These are phyloP conservation scores for Candida gigantensis DNA, from an alignment of 1,139 yeast species.

Conservation along the genomic window DNA sequence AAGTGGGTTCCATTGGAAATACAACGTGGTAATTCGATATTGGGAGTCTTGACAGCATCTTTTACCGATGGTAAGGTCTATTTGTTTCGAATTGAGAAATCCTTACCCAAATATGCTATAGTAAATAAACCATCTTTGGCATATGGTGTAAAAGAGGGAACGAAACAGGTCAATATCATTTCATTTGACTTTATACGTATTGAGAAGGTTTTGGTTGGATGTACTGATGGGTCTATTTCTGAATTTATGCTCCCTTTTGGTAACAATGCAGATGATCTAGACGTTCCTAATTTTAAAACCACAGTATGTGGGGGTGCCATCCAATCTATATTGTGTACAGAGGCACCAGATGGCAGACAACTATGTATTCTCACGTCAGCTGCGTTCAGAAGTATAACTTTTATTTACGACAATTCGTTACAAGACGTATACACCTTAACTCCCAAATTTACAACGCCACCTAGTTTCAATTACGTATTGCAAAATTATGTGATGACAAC, in stretches of 20 bases:
- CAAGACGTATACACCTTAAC: constrained; percentile 30
- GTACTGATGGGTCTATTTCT: constrained; percentile 63
- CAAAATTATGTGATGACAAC: constrained; percentile 28
- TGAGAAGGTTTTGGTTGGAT: constrained; percentile 58
- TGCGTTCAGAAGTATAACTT: constrained; percentile 44
- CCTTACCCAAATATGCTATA: constrained; percentile 21
- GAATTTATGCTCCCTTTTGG: constrained; percentile 51
- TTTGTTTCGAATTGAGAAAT: constrained; percentile 41
- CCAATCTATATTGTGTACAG: constrained; percentile 41
- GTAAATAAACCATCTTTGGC: constrained; percentile 30
- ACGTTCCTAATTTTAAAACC: constrained; percentile 50
- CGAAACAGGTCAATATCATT: constrained; percentile 34
- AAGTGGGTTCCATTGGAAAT: constrained; percentile 56
- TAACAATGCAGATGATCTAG: constrained; percentile 14
- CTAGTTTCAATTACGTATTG: constrained; percentile 30
- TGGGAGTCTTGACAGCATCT: constrained; percentile 53
- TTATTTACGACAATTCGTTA: constrained; percentile 44
- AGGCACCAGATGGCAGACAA: constrained; percentile 26
- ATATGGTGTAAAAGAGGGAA: constrained; percentile 21
- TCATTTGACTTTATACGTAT: constrained; percentile 57
- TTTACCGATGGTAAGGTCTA: constrained; percentile 67
- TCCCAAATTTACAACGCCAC: constrained; percentile 23
- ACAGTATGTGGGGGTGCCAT: constrained; percentile 55
- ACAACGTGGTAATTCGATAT: constrained; percentile 22
- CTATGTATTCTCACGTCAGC: constrained; percentile 48